Conservation (phyloP, 2,329 filamentous ascomycete species). For the Claviceps pusilla region DNA sequence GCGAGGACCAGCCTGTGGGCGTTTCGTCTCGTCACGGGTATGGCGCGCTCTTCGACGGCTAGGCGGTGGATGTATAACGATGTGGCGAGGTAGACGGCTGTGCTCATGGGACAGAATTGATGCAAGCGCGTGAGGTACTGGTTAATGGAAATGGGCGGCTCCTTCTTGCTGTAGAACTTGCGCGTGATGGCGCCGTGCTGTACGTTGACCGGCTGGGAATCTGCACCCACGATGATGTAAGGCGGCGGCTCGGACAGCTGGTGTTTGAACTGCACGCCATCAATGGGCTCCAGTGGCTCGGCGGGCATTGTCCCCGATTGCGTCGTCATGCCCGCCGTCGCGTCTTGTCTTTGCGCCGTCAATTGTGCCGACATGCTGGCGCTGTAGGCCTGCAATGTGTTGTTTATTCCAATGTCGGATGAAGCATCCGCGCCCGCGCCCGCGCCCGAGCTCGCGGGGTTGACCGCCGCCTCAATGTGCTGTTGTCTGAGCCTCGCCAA, state of each 20-base stretch:
- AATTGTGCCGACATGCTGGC: conserved; percentile 15
- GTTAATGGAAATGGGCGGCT: conserved; percentile 67
- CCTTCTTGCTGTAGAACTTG: conserved; percentile 83
- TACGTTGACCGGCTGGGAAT: conserved; percentile 56
- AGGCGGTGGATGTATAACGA: conserved; percentile 77
- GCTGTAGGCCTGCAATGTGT: conserved; percentile 14
- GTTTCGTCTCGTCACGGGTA: conserved; percentile 70
- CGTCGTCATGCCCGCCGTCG: not conserved
- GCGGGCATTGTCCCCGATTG: not conserved
- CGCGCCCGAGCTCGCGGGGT: not conserved
- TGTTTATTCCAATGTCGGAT: conserved; percentile 4
- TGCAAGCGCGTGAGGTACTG: conserved; percentile 81
- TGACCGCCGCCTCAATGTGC: conserved; percentile 21
- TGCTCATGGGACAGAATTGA: conserved; percentile 83
- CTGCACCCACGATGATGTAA: conserved; percentile 49
- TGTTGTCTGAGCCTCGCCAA: conserved; percentile 29
- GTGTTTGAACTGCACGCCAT: conserved; percentile 39
- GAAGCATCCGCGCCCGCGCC: not conserved
- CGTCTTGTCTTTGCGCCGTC: conserved; percentile 5
- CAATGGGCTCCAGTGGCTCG: conserved; percentile 24
- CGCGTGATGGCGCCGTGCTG: conserved; percentile 78
- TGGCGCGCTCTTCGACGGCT: conserved; percentile 58
- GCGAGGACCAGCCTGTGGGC: conserved; percentile 77
- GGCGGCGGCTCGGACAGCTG: conserved; percentile 25
- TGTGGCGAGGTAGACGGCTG: conserved; percentile 81